Evolutionary conservation across 1,139 yeast species (phyloP).

Genomic region (Taphrina flavorubra): DNA sequence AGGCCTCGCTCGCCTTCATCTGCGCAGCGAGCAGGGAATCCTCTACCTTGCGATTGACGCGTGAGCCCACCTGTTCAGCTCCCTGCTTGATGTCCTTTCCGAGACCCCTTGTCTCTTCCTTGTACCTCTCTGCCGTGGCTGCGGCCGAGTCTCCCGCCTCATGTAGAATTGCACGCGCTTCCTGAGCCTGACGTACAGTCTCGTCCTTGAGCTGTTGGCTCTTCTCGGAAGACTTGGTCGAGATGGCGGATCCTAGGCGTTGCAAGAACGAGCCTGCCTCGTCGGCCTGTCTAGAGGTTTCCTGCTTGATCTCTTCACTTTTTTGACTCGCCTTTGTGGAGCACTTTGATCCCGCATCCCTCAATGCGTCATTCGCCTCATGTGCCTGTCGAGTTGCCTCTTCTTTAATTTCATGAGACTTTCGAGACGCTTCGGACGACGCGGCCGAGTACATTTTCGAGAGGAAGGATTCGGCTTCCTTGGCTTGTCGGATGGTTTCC

Average conservation of each 20-base stretch:
- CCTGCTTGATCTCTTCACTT: not conserved
- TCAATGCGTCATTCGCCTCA: not conserved
- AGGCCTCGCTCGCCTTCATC: conserved; percentile 25
- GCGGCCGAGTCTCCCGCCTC: conserved; percentile 1
- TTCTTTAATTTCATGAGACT: conserved; percentile 21
- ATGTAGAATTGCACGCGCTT: not conserved
- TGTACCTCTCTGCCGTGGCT: not conserved
- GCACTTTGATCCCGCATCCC: not conserved
- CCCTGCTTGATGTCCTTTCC: conserved; percentile 1
- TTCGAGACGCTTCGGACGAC: not conserved
- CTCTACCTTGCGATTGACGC: conserved; percentile 4
- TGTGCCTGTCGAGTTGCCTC: not conserved
- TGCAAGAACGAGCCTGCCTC: conserved; percentile 6
- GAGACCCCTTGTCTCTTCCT: not conserved
- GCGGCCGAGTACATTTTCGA: not conserved
- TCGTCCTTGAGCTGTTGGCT: conserved; percentile 10
- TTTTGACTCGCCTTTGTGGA: not conserved
- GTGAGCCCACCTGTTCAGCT: not conserved
- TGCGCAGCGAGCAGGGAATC: conserved; percentile 18
- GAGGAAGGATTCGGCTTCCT: conserved; percentile 13
- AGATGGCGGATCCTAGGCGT: not conserved
- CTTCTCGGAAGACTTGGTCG: conserved; percentile 11
- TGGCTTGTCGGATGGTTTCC: conserved; percentile 19
- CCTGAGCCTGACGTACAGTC: not conserved
- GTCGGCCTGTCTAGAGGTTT: conserved; percentile 12